Evolutionary conservation across 2,329 filamentous ascomycete species (phyloP).

Genomic region (Rhynchosporium agropyri): DNA sequence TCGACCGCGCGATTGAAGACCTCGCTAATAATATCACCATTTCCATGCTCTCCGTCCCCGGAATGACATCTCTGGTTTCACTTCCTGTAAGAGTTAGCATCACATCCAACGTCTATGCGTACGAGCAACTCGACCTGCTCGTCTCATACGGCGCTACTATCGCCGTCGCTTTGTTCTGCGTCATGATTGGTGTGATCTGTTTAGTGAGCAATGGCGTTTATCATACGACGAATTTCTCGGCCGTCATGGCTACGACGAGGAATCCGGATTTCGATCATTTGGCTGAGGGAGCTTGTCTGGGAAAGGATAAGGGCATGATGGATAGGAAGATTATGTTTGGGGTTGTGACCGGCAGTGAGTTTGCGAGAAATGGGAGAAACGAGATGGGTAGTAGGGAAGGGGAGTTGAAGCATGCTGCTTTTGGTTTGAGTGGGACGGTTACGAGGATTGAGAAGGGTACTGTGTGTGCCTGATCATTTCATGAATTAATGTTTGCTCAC

Average conservation of each 20-base stretch:
- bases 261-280: slow-evolving; percentile 20
- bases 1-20: slow-evolving; percentile 30
- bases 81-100: not conserved
- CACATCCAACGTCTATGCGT: slow-evolving; percentile 7
- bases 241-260: slow-evolving; percentile 23
- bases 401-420: not conserved
- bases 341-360: not conserved
- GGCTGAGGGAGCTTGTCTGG: slow-evolving; percentile 22
- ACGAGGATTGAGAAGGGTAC: not conserved
- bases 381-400: not conserved
- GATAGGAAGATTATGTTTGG: slow-evolving; percentile 18
- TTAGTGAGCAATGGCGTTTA: slow-evolving; percentile 22
- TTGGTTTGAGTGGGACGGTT: not conserved
- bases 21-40: slow-evolving; percentile 36
- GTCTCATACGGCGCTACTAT: slow-evolving; percentile 7
- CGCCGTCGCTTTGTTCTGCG: not conserved
- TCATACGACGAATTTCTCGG: slow-evolving; percentile 25
- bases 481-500: not conserved
- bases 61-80: not conserved
- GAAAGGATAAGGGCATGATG: slow-evolving; percentile 10
- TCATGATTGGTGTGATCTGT: not conserved
- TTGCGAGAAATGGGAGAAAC: not conserved
- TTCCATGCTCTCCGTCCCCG: slow-evolving; percentile 22
- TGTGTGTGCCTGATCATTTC: not conserved
- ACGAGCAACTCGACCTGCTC: slow-evolving; percentile 4